A percentile compares a stretch with the other conserved stretches of the same genome.
phyloP scores from a whole-genome alignment of 2,329 filamentous ascomycete genomes.

The Magnaporthales sp. region DNA sequence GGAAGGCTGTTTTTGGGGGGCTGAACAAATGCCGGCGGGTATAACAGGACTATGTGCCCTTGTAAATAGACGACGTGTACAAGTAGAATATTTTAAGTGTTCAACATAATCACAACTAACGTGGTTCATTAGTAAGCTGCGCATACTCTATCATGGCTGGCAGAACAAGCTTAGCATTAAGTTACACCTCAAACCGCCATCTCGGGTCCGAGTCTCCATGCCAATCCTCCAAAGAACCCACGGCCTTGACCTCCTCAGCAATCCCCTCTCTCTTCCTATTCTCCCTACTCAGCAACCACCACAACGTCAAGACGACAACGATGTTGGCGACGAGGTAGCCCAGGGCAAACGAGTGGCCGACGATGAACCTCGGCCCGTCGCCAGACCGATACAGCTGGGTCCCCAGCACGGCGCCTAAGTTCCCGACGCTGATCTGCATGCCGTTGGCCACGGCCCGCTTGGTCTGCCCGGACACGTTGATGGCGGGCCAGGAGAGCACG shows the following conservation, averaged over 20 bases:
- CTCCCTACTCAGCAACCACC: conserved; percentile 44
- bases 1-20: no score
- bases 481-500: conserved; percentile 60
- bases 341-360: conserved; percentile 60
- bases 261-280: conserved; percentile 42
- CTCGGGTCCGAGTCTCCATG: conserved; percentile 53
- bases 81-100: no score
- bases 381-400: conserved; percentile 59
- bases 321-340: conserved; percentile 54
- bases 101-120: no score
- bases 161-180: no score
- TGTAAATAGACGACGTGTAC: no score
- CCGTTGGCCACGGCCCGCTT: conserved; percentile 61
- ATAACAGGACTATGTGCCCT: no score
- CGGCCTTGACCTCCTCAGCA: conserved; percentile 32
- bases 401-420: conserved; percentile 58
- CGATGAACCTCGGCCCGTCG: conserved; percentile 52
- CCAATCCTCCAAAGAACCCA: conserved; percentile 45
- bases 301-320: conserved; percentile 42
- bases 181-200: conserved; percentile 49
- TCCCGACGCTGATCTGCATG: conserved; percentile 65
- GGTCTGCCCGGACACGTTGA: conserved; percentile 62
- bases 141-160: no score
- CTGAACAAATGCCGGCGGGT: no score
- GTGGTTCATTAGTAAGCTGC: no score